Conservation (phyloP, 768 basidiomycete species). For the Tephrocybe rancida region DNA sequence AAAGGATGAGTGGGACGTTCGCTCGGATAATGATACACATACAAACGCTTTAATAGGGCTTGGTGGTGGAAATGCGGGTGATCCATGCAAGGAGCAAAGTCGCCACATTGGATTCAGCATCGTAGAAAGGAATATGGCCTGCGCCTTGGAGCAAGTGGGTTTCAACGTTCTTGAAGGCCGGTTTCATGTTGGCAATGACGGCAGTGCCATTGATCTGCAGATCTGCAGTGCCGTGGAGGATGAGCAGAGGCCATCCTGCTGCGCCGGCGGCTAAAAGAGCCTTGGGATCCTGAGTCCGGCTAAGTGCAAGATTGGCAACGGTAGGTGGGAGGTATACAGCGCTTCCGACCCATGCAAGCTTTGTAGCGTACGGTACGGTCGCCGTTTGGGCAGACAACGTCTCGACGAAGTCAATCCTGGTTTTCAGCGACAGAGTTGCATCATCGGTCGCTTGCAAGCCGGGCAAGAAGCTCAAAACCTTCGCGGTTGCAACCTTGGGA, state of each 20-base stretch:
- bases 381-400: conserved; percentile 27
- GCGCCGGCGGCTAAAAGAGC: conserved; percentile 25
- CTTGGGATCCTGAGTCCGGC: conserved; percentile 26
- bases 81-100: not conserved
- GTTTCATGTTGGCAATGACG: conserved; percentile 24
- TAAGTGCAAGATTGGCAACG: conserved; percentile 19
- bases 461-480: conserved; percentile 18
- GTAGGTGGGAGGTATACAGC: conserved; percentile 21
- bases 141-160: conserved; percentile 24
- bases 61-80: not conserved
- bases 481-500: conserved; percentile 22
- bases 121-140: conserved; percentile 35
- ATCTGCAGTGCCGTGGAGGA: conserved; percentile 27
- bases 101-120: conserved; percentile 12
- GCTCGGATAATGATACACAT: too few relatives aligned
- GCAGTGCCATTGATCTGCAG: conserved; percentile 25
- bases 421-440: conserved; percentile 17
- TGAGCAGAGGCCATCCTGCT: conserved; percentile 27
- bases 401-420: conserved; percentile 27
- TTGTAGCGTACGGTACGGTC: conserved; percentile 23
- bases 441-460: conserved; percentile 24
- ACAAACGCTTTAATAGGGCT: conserved; percentile 5
- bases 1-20: too few relatives aligned
- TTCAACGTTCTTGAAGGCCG: conserved; percentile 34
- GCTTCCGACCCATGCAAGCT: conserved; percentile 25